Conservation (phyloP, 192 early-diverging fungal species). For the Dissophora globulifera region DNA sequence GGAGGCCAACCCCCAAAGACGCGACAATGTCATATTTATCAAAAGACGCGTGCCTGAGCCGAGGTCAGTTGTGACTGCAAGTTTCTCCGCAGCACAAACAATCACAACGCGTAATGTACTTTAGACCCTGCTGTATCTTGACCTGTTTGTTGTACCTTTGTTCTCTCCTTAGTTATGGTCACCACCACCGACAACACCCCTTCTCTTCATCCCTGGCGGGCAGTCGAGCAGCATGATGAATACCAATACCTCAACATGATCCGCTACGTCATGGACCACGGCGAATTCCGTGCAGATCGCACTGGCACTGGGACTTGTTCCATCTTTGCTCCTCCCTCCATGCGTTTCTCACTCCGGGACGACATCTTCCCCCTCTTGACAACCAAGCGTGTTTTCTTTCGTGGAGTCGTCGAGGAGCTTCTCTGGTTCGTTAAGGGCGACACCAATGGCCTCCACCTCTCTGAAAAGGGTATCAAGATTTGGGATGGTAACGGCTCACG, state of each 20-base stretch:
- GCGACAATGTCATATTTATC: too few relatives aligned
- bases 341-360: slow-evolving; percentile 85
- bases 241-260: slow-evolving; percentile 89
- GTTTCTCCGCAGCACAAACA: too few relatives aligned
- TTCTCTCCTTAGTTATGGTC: slow-evolving; percentile 12
- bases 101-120: too few relatives aligned
- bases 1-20: too few relatives aligned
- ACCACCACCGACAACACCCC: slow-evolving; percentile 38
- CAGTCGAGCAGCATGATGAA: slow-evolving; percentile 72
- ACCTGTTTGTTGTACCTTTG: too few relatives aligned
- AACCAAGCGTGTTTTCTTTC: slow-evolving; percentile 93
- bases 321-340: slow-evolving; percentile 86
- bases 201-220: slow-evolving; percentile 42
- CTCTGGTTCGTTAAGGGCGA: slow-evolving; percentile 95
- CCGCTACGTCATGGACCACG: slow-evolving; percentile 72
- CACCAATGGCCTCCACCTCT: slow-evolving; percentile 82
- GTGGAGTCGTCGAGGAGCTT: slow-evolving; percentile 93
- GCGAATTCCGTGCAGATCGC: slow-evolving; percentile 83
- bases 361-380: slow-evolving; percentile 89
- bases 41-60: neutral
- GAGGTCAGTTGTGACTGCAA: too few relatives aligned
- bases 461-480: slow-evolving; percentile 80
- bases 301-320: slow-evolving; percentile 90
- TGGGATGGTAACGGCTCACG: slow-evolving; percentile 94
- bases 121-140: too few relatives aligned